Evolutionary conservation across 768 basidiomycete genomes (phyloP).

Genomic region (Cystobasidium onofrii): DNA sequence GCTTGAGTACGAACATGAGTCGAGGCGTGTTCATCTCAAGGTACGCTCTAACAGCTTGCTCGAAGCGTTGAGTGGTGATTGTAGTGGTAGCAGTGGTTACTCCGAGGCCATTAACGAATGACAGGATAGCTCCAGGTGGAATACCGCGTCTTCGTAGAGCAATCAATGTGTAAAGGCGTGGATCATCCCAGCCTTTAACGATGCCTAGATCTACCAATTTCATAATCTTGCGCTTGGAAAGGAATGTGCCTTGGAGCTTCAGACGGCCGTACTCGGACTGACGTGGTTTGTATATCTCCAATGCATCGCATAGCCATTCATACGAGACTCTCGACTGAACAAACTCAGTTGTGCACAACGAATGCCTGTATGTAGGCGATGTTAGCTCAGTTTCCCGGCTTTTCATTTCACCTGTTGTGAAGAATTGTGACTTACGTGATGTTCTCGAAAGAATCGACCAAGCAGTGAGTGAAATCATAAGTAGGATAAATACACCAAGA

Average conservation of each 20-base stretch:
- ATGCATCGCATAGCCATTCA: conserved; percentile 96
- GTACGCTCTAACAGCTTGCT: conserved; percentile 76
- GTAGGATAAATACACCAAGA: conserved; percentile 98
- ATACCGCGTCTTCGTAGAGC: conserved; percentile 89
- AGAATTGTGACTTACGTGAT: conserved; percentile 84
- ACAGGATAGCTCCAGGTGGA: conserved; percentile 88
- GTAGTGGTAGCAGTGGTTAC: conserved; percentile 76
- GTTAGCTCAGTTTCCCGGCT: no score
- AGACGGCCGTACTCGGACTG: conserved; percentile 95
- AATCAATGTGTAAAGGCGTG: conserved; percentile 90
- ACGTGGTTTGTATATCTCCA: conserved; percentile 93
- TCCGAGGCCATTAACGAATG: conserved; percentile 87
- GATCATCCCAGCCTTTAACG: conserved; percentile 93
- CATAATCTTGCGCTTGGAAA: conserved; percentile 90
- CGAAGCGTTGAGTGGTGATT: conserved; percentile 81
- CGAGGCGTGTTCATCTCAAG: conserved; percentile 81
- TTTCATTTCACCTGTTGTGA: no score
- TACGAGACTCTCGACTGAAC: conserved; percentile 92
- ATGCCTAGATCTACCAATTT: conserved; percentile 74
- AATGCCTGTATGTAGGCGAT: conserved; percentile 85
- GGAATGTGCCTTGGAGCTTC: conserved; percentile 85
- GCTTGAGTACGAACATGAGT: conserved; percentile 79
- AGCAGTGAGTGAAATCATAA: conserved; percentile 96
- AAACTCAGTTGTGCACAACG: conserved; percentile 92
- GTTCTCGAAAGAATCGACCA: conserved; percentile 97